These are phyloP conservation scores for Zymoseptoria tritici DNA, from an alignment of 2,329 filamentous ascomycete species.

Conservation along the genomic window DNA sequence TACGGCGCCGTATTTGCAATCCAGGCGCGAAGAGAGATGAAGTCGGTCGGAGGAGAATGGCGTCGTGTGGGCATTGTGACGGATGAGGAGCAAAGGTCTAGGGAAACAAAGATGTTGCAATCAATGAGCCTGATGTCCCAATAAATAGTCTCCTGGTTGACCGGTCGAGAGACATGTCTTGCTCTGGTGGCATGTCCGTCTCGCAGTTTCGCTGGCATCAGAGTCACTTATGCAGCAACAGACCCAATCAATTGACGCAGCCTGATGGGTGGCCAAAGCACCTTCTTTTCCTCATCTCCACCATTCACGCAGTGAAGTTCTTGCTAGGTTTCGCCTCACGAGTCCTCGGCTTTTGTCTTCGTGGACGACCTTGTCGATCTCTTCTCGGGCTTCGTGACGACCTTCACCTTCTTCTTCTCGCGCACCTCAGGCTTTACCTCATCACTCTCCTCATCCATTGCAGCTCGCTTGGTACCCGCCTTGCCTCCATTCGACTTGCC, in stretches of 20 bases:
- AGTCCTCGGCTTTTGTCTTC: not conserved
- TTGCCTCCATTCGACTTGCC: slow-evolving; percentile 3
- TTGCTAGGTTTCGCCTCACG: not conserved
- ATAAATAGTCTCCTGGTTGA: not conserved
- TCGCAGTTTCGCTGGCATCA: not conserved
- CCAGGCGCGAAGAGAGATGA: slow-evolving; percentile 1
- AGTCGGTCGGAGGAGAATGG: not conserved
- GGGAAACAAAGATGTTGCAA: not conserved
- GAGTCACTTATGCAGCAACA: not conserved
- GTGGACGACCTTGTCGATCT: not conserved
- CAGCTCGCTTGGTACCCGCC: not conserved
- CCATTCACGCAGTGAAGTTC: not conserved
- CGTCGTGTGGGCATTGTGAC: not conserved
- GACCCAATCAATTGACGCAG: not conserved
- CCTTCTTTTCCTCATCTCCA: not conserved
- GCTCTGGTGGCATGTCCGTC: not conserved
- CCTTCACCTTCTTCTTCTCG: not conserved
- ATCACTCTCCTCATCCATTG: not conserved
- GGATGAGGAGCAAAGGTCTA: not conserved
- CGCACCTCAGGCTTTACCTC: not conserved
- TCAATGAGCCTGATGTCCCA: not conserved
- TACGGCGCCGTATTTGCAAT: slow-evolving; percentile 1
- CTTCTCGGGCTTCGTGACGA: not conserved
- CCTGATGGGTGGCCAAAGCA: not conserved
- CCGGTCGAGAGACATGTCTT: not conserved